A percentile compares a stretch with the other conserved stretches of the same genome.
phyloP scores from a whole-genome alignment of 331 rosid genomes.

The Erythrophleum ivorense region DNA sequence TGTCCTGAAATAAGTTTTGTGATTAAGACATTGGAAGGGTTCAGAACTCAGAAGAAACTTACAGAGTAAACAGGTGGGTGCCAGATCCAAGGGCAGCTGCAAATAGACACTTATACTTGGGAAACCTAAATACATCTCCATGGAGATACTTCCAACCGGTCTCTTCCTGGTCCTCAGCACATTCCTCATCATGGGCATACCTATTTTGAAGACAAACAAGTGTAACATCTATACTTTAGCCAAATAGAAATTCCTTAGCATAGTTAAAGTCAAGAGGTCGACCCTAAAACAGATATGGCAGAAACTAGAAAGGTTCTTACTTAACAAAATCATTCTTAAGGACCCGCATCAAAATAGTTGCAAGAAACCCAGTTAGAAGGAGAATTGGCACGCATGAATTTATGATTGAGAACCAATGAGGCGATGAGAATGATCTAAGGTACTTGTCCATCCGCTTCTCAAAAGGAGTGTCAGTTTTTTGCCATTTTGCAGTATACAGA shows the following conservation, averaged over 20 bases:
- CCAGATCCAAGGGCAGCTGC: slow-evolving; percentile 91
- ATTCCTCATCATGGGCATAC: slow-evolving; percentile 88
- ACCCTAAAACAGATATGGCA: slow-evolving; percentile 7
- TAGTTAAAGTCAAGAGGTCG: slow-evolving; percentile 9
- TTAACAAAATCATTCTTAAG: slow-evolving; percentile 89
- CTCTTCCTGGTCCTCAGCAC: slow-evolving; percentile 86
- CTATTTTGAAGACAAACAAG: slow-evolving; percentile 49
- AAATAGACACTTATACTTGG: slow-evolving; percentile 68
- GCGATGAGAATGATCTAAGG: slow-evolving; percentile 65
- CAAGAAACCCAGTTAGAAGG: slow-evolving; percentile 81
- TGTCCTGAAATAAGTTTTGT: slow-evolving; percentile 3
- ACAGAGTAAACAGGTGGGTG: slow-evolving; percentile 84
- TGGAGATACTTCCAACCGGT: slow-evolving; percentile 94
- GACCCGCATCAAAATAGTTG: slow-evolving; percentile 83
- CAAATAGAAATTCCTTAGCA: neutral
- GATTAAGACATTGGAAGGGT: neutral
- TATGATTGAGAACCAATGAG: slow-evolving; percentile 91
- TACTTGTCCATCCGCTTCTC: slow-evolving; percentile 89
- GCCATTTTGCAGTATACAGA: slow-evolving; percentile 73
- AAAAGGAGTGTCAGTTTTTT: slow-evolving; percentile 68
- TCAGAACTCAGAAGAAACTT: slow-evolving; percentile 38
- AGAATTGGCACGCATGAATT: slow-evolving; percentile 85
- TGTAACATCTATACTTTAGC: slow-evolving; percentile 20
- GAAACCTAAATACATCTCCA: slow-evolving; percentile 90
- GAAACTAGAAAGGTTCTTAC: slow-evolving; percentile 51